Base-by-base conservation (phyloP, 1,284 basidiomycete species). In the Mixia osmundae region DNA sequence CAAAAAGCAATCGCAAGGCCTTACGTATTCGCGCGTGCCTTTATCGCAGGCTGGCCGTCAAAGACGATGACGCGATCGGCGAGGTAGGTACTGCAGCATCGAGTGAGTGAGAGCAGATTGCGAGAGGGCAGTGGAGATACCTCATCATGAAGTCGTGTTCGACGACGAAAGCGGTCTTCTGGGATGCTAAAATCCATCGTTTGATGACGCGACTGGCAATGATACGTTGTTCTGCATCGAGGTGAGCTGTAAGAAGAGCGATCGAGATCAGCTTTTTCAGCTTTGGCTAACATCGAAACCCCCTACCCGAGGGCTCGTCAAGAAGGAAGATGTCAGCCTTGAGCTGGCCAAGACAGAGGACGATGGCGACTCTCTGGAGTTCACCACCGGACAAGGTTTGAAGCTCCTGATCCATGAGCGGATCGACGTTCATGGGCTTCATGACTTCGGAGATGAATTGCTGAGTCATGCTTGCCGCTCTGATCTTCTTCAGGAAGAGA, bases 111-210 rank as follows among this genome's bases (percentile, higher is more conserved):
- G 44, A 25, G 9, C 30, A n/a, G 19, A 22, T 15, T 22, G 38
- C 48, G 38, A 36, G 37, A 27, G 11, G 22, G 5, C 4, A 28
- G 30, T 16, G 24, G 15, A 15, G 7, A 22, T 19, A 11, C 27
- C n/a, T 76, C n/a, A 82, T 80, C 61, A 85, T 82, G 59, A 91
- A 91, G 63, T 94, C 85, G 69, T 91, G 85, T 66, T 91, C 85
- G 51, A 91, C 89, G 49, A 94, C 68, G 57, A 95, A 91, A 1
- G 87, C 87, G 1, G 85, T 91, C 61, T 87, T 83, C 65, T 91
- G 89, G 11, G 80, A 69, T 49, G 83, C 74, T 31, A 95, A 70
- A 52, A 94, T 77, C 58, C 87, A 91, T 40, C 83, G 71, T 61
- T 95, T 95, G 63, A 95, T 94, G 52, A 94, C 82, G 55, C 89